A percentile compares a stretch with the other conserved stretches of the same genome.
Evolutionary conservation across 306 rosid species (phyloP).

Genomic region (Prunus padus): DNA sequence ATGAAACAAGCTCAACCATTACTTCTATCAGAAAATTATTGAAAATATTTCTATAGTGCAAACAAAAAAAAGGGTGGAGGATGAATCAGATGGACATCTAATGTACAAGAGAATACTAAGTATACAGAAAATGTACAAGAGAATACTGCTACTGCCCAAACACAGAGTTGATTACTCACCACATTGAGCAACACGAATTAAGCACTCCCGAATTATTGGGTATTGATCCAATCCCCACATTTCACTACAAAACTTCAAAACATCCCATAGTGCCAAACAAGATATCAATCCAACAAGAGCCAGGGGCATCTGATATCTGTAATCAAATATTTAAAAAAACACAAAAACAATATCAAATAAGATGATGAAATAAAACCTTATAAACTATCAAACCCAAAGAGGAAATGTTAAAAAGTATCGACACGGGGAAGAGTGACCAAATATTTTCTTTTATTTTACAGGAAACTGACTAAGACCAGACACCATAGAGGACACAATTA

Average conservation of each 20-base stretch:
- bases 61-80: background rate
- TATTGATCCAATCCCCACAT: conserved; percentile 66
- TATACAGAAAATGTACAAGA: background rate
- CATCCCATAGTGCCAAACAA: conserved; percentile 83
- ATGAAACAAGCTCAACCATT: background rate
- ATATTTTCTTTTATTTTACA: background rate
- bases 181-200: conserved; percentile 71
- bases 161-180: conserved; percentile 45
- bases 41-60: too few relatives aligned
- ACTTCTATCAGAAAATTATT: background rate
- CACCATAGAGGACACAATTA: background rate
- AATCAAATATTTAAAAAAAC: conserved; percentile 18
- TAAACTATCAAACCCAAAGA: background rate
- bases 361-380: background rate
- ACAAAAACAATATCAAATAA: conserved; percentile 25
- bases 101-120: background rate
- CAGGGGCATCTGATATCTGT: conserved; percentile 87
- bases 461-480: background rate
- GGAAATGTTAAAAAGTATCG: background rate
- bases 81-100: background rate
- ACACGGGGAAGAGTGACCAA: background rate
- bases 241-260: conserved; percentile 57
- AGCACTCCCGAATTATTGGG: conserved; percentile 55
- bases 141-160: background rate
- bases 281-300: conserved; percentile 79